These are phyloP conservation scores for Hippophae rhamnoides DNA, from an alignment of 306 rosid species.

Conservation along the genomic window DNA sequence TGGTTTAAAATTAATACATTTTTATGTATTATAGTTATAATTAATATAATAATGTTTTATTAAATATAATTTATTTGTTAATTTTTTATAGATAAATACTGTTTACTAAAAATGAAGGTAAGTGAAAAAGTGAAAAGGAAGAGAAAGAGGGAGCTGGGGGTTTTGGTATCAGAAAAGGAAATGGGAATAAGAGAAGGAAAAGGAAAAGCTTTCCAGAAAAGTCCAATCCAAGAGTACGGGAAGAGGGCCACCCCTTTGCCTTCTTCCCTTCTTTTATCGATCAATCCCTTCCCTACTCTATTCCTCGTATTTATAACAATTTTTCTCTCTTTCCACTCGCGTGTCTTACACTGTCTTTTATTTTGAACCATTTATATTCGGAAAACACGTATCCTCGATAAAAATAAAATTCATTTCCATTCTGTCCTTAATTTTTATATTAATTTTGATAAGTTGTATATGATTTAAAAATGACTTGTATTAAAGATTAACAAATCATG, in stretches of 20 bases:
- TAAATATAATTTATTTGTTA: too few relatives aligned
- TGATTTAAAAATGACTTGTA: not conserved
- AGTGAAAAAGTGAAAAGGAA: not conserved
- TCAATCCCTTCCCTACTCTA: conserved; percentile 42
- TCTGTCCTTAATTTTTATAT: not conserved
- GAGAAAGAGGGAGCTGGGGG: not conserved
- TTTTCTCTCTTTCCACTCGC: conserved; percentile 13
- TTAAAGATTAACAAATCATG: not conserved
- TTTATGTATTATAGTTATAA: too few relatives aligned
- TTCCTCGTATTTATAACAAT: conserved; percentile 69
- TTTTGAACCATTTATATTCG: too few relatives aligned
- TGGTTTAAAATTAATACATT: too few relatives aligned
- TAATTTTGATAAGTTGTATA: too few relatives aligned
- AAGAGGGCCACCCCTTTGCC: conserved; percentile 78
- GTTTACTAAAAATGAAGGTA: not conserved
- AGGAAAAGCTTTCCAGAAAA: conserved; percentile 60
- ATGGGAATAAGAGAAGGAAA: conserved; percentile 50
- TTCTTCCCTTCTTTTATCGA: conserved; percentile 38
- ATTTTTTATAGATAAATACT: too few relatives aligned
- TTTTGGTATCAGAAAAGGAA: conserved; percentile 43
- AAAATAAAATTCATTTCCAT: not conserved
- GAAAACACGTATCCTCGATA: too few relatives aligned
- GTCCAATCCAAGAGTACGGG: conserved; percentile 98
- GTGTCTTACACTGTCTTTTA: conserved; percentile 4
- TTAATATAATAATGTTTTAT: too few relatives aligned